A percentile compares a stretch with the other conserved stretches of the same genome.
These are phyloP conservation scores for Oldenlandia corymbosa DNA, from an alignment of 257 asterid genomes.

Conservation along the genomic window DNA sequence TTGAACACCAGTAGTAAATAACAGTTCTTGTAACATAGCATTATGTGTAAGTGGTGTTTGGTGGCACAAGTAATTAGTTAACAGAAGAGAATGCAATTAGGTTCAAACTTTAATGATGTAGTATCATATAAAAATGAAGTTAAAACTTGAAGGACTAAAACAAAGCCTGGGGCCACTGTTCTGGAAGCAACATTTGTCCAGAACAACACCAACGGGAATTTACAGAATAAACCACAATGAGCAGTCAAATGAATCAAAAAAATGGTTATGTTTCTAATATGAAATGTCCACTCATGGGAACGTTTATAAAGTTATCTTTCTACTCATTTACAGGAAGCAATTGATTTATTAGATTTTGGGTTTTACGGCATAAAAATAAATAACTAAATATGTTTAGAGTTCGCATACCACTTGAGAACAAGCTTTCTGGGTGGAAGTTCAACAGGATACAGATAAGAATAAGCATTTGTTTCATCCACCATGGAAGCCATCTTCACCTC, in stretches of 20 bases:
- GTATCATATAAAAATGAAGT: too few relatives aligned
- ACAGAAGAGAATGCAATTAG: neutral
- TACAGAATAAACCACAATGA: neutral
- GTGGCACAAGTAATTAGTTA: neutral
- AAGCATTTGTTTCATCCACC: slow-evolving; percentile 79
- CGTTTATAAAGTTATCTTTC: neutral
- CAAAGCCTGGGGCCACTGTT: neutral
- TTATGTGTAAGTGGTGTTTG: neutral
- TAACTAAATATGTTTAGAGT: neutral
- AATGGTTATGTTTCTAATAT: neutral
- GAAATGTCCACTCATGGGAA: neutral
- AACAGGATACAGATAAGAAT: slow-evolving; percentile 69
- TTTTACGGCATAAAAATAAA: neutral
- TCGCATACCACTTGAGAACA: slow-evolving; percentile 82
- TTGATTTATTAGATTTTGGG: neutral
- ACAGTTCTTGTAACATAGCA: neutral
- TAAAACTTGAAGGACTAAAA: too few relatives aligned
- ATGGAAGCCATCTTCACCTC: slow-evolving; percentile 53
- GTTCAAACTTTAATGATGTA: neutral
- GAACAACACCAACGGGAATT: neutral
- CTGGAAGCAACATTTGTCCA: neutral
- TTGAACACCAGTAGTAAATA: neutral
- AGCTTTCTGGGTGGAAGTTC: slow-evolving; percentile 55
- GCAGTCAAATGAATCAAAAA: neutral
- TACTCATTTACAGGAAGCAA: neutral